phyloP scores from a whole-genome alignment of 2,329 filamentous ascomycete genomes.

The Aspergillus glaucus region DNA sequence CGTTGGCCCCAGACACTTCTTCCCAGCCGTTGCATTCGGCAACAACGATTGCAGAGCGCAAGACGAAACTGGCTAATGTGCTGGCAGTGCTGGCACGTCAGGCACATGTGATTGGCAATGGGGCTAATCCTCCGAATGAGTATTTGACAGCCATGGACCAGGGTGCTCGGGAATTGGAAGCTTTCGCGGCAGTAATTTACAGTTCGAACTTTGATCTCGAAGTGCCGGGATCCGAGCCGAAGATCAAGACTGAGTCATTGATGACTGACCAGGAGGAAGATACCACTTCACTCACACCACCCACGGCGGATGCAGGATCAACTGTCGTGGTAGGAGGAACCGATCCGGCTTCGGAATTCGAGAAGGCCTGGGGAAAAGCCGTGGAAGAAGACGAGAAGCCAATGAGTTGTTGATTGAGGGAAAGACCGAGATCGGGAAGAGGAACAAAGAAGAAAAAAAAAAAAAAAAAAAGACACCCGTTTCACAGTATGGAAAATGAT shows the following conservation, averaged over 20 bases:
- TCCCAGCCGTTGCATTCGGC: conserved; percentile 25
- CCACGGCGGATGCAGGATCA: conserved; percentile 3
- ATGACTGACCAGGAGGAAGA: conserved; percentile 11
- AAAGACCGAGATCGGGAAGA: conserved; percentile 3
- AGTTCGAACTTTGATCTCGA: conserved; percentile 42
- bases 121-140: conserved; percentile 43
- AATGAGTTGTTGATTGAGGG: conserved; percentile 1
- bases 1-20: conserved; percentile 38
- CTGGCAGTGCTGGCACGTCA: conserved; percentile 85
- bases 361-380: conserved; percentile 34
- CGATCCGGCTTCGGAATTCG: conserved; percentile 23
- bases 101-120: conserved; percentile 80
- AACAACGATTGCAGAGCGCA: conserved; percentile 40
- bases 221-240: conserved; percentile 18
- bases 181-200: conserved; percentile 45
- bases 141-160: conserved; percentile 41
- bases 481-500: no score
- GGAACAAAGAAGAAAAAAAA: no score
- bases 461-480: no score
- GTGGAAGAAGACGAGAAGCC: conserved; percentile 19
- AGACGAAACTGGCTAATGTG: conserved; percentile 77
- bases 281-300: neutral
- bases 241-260: conserved; percentile 1
- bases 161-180: conserved; percentile 42
- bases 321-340: neutral